Conservation (phyloP, 2,329 filamentous ascomycete genomes). For the Botryotinia calthae region DNA sequence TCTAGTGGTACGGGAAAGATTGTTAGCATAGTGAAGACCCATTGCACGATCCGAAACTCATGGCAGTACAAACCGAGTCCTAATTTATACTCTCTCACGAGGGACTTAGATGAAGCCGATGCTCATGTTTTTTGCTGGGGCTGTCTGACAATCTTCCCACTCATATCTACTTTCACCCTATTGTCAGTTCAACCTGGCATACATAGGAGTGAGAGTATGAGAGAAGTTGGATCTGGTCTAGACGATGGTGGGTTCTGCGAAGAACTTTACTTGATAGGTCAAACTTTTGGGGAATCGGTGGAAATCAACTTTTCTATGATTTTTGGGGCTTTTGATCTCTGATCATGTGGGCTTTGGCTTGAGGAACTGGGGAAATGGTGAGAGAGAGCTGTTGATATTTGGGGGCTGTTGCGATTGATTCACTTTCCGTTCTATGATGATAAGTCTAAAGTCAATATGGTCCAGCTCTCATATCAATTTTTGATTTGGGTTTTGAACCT, state of each 20-base stretch:
- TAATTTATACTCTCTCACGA: background rate
- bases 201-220: background rate
- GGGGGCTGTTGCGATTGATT: background rate
- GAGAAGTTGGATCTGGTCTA: background rate
- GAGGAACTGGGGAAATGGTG: no score
- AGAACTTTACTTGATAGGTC: background rate
- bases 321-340: background rate
- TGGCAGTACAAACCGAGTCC: background rate
- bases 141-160: background rate
- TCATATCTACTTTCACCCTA: background rate
- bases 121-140: background rate
- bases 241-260: background rate
- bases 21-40: background rate
- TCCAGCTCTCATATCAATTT: background rate
- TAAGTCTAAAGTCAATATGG: background rate
- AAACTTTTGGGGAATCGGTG: background rate
- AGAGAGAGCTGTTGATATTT: background rate
- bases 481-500: background rate
- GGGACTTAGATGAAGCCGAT: background rate
- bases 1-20: background rate
- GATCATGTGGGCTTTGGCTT: background rate
- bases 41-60: background rate
- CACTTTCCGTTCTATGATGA: conserved; percentile 5
- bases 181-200: background rate
- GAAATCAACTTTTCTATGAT: background rate